A percentile compares a stretch with the other conserved stretches of the same genome.
phyloP scores from a whole-genome alignment of 2,329 filamentous ascomycete species.

The Cytospora mali region DNA sequence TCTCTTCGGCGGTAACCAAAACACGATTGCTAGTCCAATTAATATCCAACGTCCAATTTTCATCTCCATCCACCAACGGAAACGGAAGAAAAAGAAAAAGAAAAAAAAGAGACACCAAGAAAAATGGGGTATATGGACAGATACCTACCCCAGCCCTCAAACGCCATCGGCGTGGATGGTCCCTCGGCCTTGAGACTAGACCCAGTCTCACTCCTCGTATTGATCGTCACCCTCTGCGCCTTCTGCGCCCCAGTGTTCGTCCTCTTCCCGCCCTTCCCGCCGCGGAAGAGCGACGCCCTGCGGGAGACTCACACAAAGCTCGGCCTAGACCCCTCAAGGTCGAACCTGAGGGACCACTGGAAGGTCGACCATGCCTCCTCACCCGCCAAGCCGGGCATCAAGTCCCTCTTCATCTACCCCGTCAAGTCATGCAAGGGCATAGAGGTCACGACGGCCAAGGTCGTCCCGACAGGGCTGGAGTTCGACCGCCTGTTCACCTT shows the following conservation, averaged over 20 bases:
- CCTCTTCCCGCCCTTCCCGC: conserved; percentile 57
- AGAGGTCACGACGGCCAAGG: conserved; percentile 66
- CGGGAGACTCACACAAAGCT: conserved; percentile 56
- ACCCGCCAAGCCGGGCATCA: conserved; percentile 36
- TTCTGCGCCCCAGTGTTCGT: conserved; percentile 58
- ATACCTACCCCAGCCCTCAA: neutral
- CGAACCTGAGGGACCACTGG: conserved; percentile 38
- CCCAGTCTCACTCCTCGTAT: conserved; percentile 41
- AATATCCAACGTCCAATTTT: too few relatives aligned
- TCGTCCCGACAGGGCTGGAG: conserved; percentile 70
- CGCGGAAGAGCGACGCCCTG: conserved; percentile 56
- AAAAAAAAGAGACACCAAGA: too few relatives aligned
- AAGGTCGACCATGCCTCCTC: conserved; percentile 26
- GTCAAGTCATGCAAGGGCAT: conserved; percentile 81
- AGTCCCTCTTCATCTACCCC: conserved; percentile 79
- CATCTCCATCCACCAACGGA: too few relatives aligned
- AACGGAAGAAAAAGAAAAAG: too few relatives aligned
- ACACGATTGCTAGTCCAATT: too few relatives aligned
- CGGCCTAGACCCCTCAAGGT: conserved; percentile 42
- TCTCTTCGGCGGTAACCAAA: too few relatives aligned
- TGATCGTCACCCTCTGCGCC: conserved; percentile 49
- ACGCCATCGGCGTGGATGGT: conserved; percentile 12
- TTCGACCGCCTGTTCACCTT: conserved; percentile 85
- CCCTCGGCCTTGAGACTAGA: conserved; percentile 31
- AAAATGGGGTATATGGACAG: conserved; percentile 20